Evolutionary conservation across 2,329 filamentous ascomycete genomes (phyloP), one percentile per base, ranked within the genome.

Genomic region (Paracoccidioides brasiliensis): DNA sequence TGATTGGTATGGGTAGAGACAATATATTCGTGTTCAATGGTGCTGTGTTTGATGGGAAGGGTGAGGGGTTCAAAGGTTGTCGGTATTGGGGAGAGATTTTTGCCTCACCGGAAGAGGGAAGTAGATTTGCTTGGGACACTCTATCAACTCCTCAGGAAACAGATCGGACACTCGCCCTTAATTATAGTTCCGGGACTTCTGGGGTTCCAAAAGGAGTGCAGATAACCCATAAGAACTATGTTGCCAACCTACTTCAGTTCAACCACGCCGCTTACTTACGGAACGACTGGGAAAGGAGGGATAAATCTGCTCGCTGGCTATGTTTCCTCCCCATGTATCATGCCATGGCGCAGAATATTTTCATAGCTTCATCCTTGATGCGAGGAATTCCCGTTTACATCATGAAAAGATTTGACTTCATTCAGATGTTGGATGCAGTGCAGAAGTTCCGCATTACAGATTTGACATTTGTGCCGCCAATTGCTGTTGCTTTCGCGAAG

Each of bases 131-230:
- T 50, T 93, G 88, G 87, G 67, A 78, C 14, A 76, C 83, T 9
- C 38, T 61, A 10, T 30, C 54, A 9, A 54, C 46, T 15, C 49
- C 56, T 1, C 56, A 52, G 28, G 57, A 59, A 41, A 40, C 56
- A 10, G 50, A 76, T 55, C 76, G 77, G 4, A 80, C 80, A 0
- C 81, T 84, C 61, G 84, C 81, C 30, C 78, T 94, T 59, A 93
- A 94, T 69, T 94, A 91, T 70, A 86, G 82, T 60, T 70, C 67
- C 52, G 73, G 88, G 9, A 90, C 86, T 0, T 94, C 89, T 0
- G 88, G 89, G 5, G 77, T 89, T 3, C 87, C 88, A 8, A 94
- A 94, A 67, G 89, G 89, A 9, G 88, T 93, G 12, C 82, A 86
- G 70, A 85, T 93, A 60, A 82, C 83, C n/a, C 88, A 94, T 69